Base-by-base conservation (phyloP, 225 moss, liverwort and hornwort genomes). In the Anthoceros angustus region DNA sequence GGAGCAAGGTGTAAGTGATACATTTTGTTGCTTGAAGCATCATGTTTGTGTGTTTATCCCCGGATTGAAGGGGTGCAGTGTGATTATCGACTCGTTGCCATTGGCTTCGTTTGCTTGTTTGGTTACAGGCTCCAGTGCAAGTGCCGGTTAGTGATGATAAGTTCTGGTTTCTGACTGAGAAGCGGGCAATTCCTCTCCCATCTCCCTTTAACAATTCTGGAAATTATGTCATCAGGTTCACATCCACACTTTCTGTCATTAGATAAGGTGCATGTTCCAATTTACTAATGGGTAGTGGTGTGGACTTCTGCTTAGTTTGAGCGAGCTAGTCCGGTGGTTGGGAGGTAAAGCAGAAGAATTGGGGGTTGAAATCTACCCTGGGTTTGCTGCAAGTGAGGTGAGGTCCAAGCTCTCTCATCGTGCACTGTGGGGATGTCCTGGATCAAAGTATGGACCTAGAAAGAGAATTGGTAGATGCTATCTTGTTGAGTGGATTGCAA, bases 331-430 rank as follows among this genome's bases (percentile, higher is more conserved):
- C 67, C 80, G 87, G 60, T 91, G 87, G 90, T 80, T 91, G 64
- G 87, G 87, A 71, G 62, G 61, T 8, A 87, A 91, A 75, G 90
- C 90, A 46, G 87, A 90, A 74, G 90, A 87, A 65, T 75, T 82
- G 68, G 87, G 90, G 61, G 85, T 90, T 60, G 90, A 90, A 77
- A 80, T 87, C 43, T 90, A 90, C 76, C 90, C 87, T 62, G 90
- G 90, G 68, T 90, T 90, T 82, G 87, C 82, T 39, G 90, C 90
- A 41, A 87, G 85, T 77, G 78, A 90, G 90, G 84, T 84, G 41
- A 65, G 32, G 21, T 20, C 20, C 50, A 26, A 68, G 26, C 43
- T 15, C 11, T 25, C 23, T 61, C 45, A 24, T 9, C 32, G 32
- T 4, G 4, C 4, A 32, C 32, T 1, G 32, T 32, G 32, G 32